A percentile compares a stretch with the other conserved stretches of the same genome.
Evolutionary conservation across 495 filamentous ascomycete genomes (phyloP).

Genomic region (Daldinia concentrica): DNA sequence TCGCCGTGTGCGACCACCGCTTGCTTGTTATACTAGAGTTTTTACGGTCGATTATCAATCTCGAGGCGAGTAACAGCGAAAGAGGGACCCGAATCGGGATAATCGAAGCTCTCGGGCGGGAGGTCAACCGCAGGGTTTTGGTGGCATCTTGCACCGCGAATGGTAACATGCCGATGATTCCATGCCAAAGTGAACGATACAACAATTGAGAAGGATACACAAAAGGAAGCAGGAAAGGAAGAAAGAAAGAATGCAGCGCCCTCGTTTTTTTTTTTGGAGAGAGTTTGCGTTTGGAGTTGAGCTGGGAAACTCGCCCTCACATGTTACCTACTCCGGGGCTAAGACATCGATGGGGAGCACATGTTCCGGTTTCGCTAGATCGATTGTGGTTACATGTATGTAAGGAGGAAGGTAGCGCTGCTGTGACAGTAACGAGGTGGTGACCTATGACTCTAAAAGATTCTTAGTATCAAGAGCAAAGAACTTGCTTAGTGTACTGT

Average conservation of each 20-base stretch:
- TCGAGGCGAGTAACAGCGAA: slow-evolving; percentile 16
- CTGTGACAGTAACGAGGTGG: slow-evolving; percentile 24
- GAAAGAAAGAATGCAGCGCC: not conserved
- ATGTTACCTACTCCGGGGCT: not conserved
- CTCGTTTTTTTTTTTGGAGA: not conserved
- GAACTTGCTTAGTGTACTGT: slow-evolving; percentile 23
- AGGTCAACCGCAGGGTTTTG: slow-evolving; percentile 52
- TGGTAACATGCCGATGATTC: slow-evolving; percentile 59
- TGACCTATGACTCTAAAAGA: slow-evolving; percentile 4
- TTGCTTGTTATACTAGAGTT: slow-evolving; percentile 4
- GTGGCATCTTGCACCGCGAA: slow-evolving; percentile 56
- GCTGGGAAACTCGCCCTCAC: slow-evolving; percentile 18
- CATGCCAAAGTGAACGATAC: slow-evolving; percentile 50
- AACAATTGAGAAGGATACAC: not conserved
- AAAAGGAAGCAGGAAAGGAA: not conserved
- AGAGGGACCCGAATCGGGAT: slow-evolving; percentile 16
- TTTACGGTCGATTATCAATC: slow-evolving; percentile 4
- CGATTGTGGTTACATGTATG: not conserved
- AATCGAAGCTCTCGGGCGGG: slow-evolving; percentile 28
- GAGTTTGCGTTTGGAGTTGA: slow-evolving; percentile 8
- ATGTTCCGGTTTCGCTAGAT: slow-evolving; percentile 37
- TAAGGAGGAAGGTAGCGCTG: not conserved
- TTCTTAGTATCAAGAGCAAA: not conserved
- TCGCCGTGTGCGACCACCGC: slow-evolving; percentile 52
- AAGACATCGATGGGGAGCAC: slow-evolving; percentile 12